phyloP scores from a whole-genome alignment of 2,329 filamentous ascomycete species.

The Lasiodiplodia hormozganensis region DNA sequence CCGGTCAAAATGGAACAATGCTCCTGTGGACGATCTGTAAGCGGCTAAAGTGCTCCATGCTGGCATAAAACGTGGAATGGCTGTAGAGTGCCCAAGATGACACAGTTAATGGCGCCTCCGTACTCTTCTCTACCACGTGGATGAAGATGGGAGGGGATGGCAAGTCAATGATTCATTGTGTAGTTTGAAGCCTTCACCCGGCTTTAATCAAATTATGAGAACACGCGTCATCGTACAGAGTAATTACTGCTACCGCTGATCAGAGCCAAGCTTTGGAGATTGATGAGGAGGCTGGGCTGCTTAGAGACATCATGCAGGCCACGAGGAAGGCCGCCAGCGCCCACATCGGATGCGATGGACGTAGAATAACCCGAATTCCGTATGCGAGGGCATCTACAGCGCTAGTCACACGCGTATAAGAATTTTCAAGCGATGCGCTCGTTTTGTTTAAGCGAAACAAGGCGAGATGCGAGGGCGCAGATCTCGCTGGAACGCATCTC shows the following conservation, averaged over 20 bases:
- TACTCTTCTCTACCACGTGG: background rate
- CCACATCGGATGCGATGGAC: background rate
- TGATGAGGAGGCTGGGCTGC: conserved; percentile 13
- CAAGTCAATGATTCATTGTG: background rate
- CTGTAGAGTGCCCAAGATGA: background rate
- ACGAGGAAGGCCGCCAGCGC: background rate
- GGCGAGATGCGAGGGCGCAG: background rate
- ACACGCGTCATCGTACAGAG: background rate
- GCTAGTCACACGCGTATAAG: background rate
- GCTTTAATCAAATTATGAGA: background rate
- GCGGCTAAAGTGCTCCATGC: background rate
- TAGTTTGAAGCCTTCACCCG: background rate
- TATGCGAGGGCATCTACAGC: background rate
- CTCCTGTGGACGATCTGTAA: too few species aligned
- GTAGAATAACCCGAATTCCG: background rate
- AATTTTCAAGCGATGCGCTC: background rate
- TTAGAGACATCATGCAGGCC: background rate
- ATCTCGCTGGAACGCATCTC: background rate
- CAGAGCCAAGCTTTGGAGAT: conserved; percentile 8
- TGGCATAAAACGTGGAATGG: background rate
- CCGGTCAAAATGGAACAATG: too few species aligned
- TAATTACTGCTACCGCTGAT: background rate
- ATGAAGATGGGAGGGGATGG: background rate
- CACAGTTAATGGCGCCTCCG: background rate
- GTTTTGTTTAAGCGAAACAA: background rate